These are phyloP conservation scores for Diaporthe vexans DNA, from an alignment of 2,329 filamentous ascomycete species.

Conservation along the genomic window DNA sequence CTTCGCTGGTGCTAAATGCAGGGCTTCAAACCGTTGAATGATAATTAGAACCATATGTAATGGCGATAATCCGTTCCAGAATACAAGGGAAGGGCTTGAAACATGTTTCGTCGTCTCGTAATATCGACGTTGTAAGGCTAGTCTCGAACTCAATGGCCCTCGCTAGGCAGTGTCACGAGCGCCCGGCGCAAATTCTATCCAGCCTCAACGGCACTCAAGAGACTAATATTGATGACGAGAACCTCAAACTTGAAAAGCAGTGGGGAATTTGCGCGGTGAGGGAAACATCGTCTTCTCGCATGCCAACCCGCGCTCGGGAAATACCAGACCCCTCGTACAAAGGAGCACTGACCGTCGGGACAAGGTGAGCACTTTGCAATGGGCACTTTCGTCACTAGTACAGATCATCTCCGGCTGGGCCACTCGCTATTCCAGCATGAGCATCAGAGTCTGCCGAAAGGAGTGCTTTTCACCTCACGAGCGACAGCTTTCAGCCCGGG, in stretches of 20 bases:
- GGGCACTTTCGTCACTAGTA: constrained; percentile 37
- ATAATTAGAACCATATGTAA: not conserved
- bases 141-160: constrained; percentile 51
- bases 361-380: constrained; percentile 19
- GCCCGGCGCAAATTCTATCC: constrained; percentile 47
- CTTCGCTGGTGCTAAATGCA: constrained; percentile 44
- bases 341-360: constrained; percentile 9
- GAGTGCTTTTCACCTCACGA: constrained; percentile 48
- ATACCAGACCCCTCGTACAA: constrained; percentile 44
- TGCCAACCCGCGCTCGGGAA: constrained; percentile 49
- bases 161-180: constrained; percentile 44
- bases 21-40: not conserved
- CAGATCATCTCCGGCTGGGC: constrained; percentile 40
- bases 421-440: constrained; percentile 44
- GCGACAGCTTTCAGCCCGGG: constrained; percentile 39
- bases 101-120: constrained; percentile 48
- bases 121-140: constrained; percentile 50
- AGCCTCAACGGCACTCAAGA: constrained; percentile 51
- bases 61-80: constrained; percentile 39
- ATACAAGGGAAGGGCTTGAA: constrained; percentile 52
- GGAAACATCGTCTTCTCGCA: constrained; percentile 49
- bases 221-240: constrained; percentile 46
- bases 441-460: constrained; percentile 48
- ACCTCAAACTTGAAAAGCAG: constrained; percentile 48
- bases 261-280: constrained; percentile 43